Evolutionary conservation across 768 basidiomycete genomes (phyloP).

Genomic region (Coprinopsis sp.): DNA sequence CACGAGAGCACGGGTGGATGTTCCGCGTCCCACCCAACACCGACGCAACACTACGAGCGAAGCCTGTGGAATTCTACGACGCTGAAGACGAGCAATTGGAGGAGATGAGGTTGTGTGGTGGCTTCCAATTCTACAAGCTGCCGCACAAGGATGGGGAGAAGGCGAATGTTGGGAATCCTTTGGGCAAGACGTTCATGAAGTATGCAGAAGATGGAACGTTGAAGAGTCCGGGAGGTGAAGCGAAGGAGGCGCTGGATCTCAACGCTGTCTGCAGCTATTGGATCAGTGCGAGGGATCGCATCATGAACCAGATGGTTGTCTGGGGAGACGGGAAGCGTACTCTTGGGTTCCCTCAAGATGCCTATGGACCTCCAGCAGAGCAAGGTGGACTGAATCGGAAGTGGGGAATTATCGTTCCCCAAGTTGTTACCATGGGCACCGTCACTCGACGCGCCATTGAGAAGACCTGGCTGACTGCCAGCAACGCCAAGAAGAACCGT

Average conservation of each 20-base stretch:
- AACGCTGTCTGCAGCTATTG: conserved; percentile 96
- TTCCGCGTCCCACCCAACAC: conserved; percentile 65
- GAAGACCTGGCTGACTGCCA: conserved; percentile 96
- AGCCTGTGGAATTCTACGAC: conserved; percentile 55
- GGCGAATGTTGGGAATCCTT: conserved; percentile 92
- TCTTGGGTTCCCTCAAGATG: conserved; percentile 44
- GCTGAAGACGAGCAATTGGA: conserved; percentile 55
- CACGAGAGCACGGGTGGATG: conserved; percentile 86
- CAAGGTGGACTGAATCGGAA: conserved; percentile 30
- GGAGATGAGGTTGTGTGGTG: conserved; percentile 42
- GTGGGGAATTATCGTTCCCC: conserved; percentile 91
- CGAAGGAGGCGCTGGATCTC: conserved; percentile 82
- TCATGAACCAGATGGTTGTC: conserved; percentile 88
- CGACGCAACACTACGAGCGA: conserved; percentile 41
- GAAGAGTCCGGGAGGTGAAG: conserved; percentile 75
- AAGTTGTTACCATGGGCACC: conserved; percentile 97
- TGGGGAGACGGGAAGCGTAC: conserved; percentile 57
- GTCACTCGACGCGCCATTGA: conserved; percentile 97
- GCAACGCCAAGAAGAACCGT: conserved; percentile 95
- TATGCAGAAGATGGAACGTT: conserved; percentile 84
- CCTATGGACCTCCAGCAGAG: not conserved
- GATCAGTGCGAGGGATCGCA: conserved; percentile 91
- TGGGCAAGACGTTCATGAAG: conserved; percentile 86
- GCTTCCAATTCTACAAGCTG: conserved; percentile 79
- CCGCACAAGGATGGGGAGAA: conserved; percentile 95